Percentiles rank a stretch among this genome's conserved stretches.
Evolutionary conservation across 2,329 filamentous ascomycete species (phyloP).

Genomic region (Ilyonectria mors-panacis): DNA sequence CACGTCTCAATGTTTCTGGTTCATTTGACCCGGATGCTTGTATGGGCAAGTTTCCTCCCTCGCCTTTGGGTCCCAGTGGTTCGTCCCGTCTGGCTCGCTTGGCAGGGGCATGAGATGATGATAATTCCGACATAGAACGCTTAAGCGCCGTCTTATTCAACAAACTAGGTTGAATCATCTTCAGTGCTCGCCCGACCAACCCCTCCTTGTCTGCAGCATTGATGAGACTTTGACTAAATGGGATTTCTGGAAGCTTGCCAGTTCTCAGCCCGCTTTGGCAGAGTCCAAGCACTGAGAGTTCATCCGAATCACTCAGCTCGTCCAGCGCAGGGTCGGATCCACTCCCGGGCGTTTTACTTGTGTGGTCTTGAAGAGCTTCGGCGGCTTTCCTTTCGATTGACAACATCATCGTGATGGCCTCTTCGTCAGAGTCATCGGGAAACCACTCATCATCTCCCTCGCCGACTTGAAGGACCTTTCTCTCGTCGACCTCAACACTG

Average conservation of each 20-base stretch:
- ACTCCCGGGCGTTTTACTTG: neutral
- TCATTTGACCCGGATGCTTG: conserved; percentile 15
- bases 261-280: conserved; percentile 60
- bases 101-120: conserved; percentile 17
- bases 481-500: conserved; percentile 76
- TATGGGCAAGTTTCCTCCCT: conserved; percentile 26
- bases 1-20: conserved; percentile 20
- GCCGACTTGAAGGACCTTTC: conserved; percentile 64
- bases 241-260: conserved; percentile 54
- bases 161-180: conserved; percentile 4
- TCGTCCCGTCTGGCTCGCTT: conserved; percentile 30
- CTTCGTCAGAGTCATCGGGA: conserved; percentile 68
- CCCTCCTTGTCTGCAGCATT: conserved; percentile 58
- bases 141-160: conserved; percentile 17
- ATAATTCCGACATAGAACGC: conserved; percentile 22
- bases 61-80: neutral
- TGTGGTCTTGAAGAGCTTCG: conserved; percentile 8
- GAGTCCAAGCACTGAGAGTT: conserved; percentile 52
- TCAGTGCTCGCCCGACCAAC: conserved; percentile 43
- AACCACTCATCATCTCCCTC: conserved; percentile 65
- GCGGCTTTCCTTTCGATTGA: conserved; percentile 32
- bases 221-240: conserved; percentile 57
- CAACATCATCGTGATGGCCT: conserved; percentile 51
- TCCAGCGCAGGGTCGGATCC: conserved; percentile 7
- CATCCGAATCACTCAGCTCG: conserved; percentile 44